Evolutionary conservation across 495 filamentous ascomycete genomes (phyloP).

Genomic region (Penicillium soppii): DNA sequence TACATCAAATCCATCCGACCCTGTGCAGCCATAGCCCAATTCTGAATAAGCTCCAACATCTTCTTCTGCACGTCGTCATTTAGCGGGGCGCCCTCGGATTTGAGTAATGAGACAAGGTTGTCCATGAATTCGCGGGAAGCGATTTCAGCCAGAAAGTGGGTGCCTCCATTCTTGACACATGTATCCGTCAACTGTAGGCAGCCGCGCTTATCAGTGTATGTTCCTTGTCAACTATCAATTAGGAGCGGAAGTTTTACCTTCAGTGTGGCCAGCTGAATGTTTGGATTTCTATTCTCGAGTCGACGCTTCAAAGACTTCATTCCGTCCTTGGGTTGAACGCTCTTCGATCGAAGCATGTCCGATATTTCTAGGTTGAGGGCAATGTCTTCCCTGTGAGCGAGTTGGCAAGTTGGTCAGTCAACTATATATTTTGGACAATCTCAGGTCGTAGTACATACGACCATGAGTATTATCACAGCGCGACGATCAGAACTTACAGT

Average conservation of each 20-base stretch:
- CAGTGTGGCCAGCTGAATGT: conserved; percentile 87
- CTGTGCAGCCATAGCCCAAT: conserved; percentile 89
- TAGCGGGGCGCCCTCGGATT: conserved; percentile 71
- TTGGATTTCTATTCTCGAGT: conserved; percentile 94
- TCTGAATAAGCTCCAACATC: conserved; percentile 89
- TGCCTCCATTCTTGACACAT: conserved; percentile 96
- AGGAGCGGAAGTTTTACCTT: conserved; percentile 54
- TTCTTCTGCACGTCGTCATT: conserved; percentile 85
- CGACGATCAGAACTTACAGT: conserved; percentile 55
- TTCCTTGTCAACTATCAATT: neutral
- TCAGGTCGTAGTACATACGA: neutral
- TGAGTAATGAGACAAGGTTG: conserved; percentile 85
- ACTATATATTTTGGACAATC: neutral
- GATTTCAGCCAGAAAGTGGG: conserved; percentile 94
- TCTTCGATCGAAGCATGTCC: conserved; percentile 93
- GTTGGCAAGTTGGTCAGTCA: conserved; percentile 8
- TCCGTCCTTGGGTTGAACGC: conserved; percentile 92
- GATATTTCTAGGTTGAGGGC: conserved; percentile 96
- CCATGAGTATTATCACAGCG: conserved; percentile 6
- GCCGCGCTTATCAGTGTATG: conserved; percentile 10
- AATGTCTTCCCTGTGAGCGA: conserved; percentile 78
- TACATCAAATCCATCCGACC: conserved; percentile 81
- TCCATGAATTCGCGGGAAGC: conserved; percentile 98
- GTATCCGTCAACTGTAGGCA: conserved; percentile 79
- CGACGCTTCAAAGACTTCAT: conserved; percentile 94